Conservation (phyloP, 257 asterid genomes). For the Nicotiana obtusifolia region DNA sequence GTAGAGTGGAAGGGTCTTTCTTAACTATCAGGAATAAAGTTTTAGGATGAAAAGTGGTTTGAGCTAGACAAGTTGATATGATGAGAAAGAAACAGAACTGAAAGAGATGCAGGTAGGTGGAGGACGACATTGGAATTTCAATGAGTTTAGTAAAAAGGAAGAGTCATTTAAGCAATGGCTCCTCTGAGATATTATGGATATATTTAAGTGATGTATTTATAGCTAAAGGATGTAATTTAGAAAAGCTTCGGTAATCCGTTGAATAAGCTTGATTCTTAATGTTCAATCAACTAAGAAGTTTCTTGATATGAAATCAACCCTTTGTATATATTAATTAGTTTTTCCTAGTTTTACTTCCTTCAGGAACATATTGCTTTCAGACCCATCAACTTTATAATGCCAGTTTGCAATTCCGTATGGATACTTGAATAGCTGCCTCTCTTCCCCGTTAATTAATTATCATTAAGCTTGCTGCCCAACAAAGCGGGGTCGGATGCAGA, state of each 20-base stretch:
- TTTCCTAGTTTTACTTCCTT: not conserved
- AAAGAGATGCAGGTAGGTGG: not conserved
- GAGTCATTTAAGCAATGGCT: not conserved
- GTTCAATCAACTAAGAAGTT: too few species aligned
- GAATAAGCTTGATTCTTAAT: not conserved
- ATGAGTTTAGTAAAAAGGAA: not conserved
- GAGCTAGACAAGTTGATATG: not conserved
- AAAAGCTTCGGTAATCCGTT: not conserved
- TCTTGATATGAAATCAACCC: too few species aligned
- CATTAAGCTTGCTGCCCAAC: not conserved
- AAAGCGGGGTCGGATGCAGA: not conserved
- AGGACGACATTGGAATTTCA: not conserved
- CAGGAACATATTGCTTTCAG: not conserved
- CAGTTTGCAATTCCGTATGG: not conserved
- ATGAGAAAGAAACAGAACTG: not conserved
- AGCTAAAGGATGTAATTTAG: not conserved
- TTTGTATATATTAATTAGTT: too few species aligned
- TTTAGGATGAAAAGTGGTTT: not conserved
- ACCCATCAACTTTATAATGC: not conserved
- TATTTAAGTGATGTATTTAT: not conserved
- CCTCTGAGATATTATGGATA: not conserved
- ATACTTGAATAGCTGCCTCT: not conserved
- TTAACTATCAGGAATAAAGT: slow-evolving; percentile 4
- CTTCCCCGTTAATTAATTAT: not conserved
- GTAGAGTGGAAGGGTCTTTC: not conserved